Percentiles rank a stretch among this genome's conserved stretches.
phyloP scores from a whole-genome alignment of 2,329 filamentous ascomycete genomes.

The Fusarium abutilonis region DNA sequence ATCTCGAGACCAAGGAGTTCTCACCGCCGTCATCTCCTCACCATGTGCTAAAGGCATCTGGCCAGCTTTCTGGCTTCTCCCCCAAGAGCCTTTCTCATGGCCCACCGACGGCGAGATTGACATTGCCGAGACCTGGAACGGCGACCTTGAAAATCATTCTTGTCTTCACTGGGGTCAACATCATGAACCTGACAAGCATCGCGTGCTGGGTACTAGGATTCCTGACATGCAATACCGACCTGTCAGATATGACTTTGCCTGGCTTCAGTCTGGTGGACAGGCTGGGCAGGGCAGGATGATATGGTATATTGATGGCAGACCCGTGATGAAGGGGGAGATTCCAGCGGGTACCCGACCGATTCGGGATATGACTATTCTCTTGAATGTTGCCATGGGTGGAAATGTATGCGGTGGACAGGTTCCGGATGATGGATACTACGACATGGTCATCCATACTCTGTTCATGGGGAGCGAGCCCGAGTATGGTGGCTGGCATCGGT shows the following conservation, averaged over 20 bases:
- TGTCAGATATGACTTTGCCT: conserved; percentile 65
- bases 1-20: conserved; percentile 59
- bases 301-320: conserved; percentile 67
- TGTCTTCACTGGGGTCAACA: conserved; percentile 69
- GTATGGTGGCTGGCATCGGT: conserved; percentile 63
- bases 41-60: conserved; percentile 67
- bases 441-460: conserved; percentile 64
- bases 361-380: conserved; percentile 64
- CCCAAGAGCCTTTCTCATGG: conserved; percentile 67
- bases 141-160: conserved; percentile 62
- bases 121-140: conserved; percentile 71
- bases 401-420: conserved; percentile 64
- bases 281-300: conserved; percentile 59
- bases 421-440: conserved; percentile 64
- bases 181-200: conserved; percentile 66
- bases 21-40: conserved; percentile 61
- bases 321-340: conserved; percentile 66
- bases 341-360: conserved; percentile 63
- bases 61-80: conserved; percentile 71
- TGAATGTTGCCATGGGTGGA: conserved; percentile 71
- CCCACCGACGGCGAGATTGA: conserved; percentile 69
- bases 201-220: conserved; percentile 62
- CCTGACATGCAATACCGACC: conserved; percentile 58
- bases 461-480: conserved; percentile 62
- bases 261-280: conserved; percentile 59